These are phyloP conservation scores for Echria macrotheca DNA, from an alignment of 495 filamentous ascomycete genomes.

Conservation along the genomic window DNA sequence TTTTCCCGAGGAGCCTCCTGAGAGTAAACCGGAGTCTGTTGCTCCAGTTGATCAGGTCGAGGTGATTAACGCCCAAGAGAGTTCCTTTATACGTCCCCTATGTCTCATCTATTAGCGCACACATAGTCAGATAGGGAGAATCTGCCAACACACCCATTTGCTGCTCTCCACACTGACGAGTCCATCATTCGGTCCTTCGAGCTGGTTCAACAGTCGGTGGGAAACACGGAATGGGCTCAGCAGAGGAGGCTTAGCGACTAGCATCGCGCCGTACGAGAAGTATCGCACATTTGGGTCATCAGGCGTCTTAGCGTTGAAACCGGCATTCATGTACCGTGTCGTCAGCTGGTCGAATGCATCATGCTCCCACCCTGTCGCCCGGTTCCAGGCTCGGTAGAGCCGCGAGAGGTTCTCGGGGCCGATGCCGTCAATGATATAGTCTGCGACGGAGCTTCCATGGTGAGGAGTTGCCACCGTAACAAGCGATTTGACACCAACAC, in stretches of 20 bases:
- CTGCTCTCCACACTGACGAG: conserved; percentile 84
- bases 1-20: conserved; percentile 61
- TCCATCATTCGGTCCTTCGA: conserved; percentile 86
- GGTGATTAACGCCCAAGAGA: conserved; percentile 77
- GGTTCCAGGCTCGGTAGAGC: conserved; percentile 63
- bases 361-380: conserved; percentile 61
- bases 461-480: conserved; percentile 90
- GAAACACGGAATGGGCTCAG: conserved; percentile 71
- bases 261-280: conserved; percentile 83
- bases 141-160: conserved; percentile 58
- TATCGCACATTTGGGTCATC: conserved; percentile 74
- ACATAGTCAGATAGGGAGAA: too few species aligned
- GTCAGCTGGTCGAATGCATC: conserved; percentile 85
- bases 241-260: conserved; percentile 50
- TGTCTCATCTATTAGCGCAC: background rate
- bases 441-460: conserved; percentile 77
- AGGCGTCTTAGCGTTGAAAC: conserved; percentile 77
- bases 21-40: conserved; percentile 72
- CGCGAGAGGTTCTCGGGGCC: conserved; percentile 56
- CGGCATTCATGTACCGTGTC: conserved; percentile 67
- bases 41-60: conserved; percentile 95
- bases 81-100: conserved; percentile 88
- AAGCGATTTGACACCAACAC: conserved; percentile 64
- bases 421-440: conserved; percentile 71
- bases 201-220: conserved; percentile 59